Evolutionary conservation across 2,329 filamentous ascomycete genomes (phyloP), one percentile per base, ranked within the genome.

Genomic region (Cladophialophora exuberans): DNA sequence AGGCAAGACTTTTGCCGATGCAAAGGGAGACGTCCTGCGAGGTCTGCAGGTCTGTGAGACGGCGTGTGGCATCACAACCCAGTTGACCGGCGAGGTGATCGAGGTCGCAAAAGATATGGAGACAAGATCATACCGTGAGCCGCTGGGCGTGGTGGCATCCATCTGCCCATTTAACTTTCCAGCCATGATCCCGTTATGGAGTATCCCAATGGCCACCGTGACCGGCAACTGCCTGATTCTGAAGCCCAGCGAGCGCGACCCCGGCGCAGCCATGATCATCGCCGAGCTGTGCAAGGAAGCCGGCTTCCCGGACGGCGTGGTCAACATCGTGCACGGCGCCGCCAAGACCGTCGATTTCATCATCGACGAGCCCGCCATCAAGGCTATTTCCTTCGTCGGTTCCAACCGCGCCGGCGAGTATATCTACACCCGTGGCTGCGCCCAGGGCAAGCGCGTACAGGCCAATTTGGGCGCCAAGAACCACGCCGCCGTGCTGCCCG

Each of bases 51-150:
- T 87, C 35, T 83, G 83, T 5, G 84, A 87, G 73, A 85, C 82
- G 4, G 82, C 83, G 26, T 87, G 84, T 64, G 84, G 83, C 41
- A 86, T 87, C 67, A 85, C 84, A 2, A 84, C 82, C 1, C 84
- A 86, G 69, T 74, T 86, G 66, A 80, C 80, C 6, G 84, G 84
- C 30, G 83, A 86, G 70, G 80, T 87, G n/a, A 74, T 87, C 28
- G 83, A 87, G 70, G 84, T 87, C n/a, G 79, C 80, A 30, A 86
- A 86, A 75, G 84, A 87, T 64, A 87, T 87, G 84, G 84, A 87
- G 73, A 87, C 84, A 5, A 74, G 84, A 59, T 84, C 79, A 60
- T 87, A 87, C 72, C 77, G 80, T 45, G 84, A 87, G 70, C 84
- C 84, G 49, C 70, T 87, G 62, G 84, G 84, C 61, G 79, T 87